phyloP scores from a whole-genome alignment of 2,329 filamentous ascomycete species.

The Cercospora sp. region DNA sequence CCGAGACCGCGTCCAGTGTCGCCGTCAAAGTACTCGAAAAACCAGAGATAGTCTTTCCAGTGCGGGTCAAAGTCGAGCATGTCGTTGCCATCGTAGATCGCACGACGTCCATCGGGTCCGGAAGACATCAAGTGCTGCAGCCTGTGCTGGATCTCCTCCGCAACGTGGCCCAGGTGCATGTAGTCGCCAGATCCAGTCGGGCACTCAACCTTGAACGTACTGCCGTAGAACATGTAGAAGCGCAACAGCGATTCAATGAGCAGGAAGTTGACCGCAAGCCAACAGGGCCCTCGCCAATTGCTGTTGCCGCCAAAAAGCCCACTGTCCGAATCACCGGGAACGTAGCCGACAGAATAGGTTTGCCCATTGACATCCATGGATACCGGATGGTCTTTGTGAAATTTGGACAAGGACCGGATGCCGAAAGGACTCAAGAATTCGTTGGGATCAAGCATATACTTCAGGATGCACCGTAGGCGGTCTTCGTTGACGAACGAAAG shows the following conservation, averaged over 20 bases:
- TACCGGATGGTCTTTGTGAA: conserved; percentile 84
- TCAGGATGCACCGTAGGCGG: conserved; percentile 82
- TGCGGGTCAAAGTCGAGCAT: conserved; percentile 85
- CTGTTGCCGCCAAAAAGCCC: conserved; percentile 95
- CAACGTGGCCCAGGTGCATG: conserved; percentile 93
- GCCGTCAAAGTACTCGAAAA: conserved; percentile 96
- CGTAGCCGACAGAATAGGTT: conserved; percentile 80
- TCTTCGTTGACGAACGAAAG: conserved; percentile 91
- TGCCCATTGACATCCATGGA: conserved; percentile 96
- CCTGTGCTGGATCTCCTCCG: conserved; percentile 92
- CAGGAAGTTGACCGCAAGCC: conserved; percentile 94
- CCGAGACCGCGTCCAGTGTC: conserved; percentile 86
- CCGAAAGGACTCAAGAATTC: conserved; percentile 91
- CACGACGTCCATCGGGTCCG: conserved; percentile 79
- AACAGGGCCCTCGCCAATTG: conserved; percentile 94
- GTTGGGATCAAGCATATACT: conserved; percentile 88
- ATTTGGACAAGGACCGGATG: conserved; percentile 88
- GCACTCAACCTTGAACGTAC: conserved; percentile 84
- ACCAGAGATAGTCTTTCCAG: conserved; percentile 94
- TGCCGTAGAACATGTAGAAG: conserved; percentile 95
- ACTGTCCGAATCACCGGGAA: conserved; percentile 94
- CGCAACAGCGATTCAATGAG: conserved; percentile 91
- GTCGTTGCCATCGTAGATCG: conserved; percentile 82
- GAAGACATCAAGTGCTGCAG: conserved; percentile 88
- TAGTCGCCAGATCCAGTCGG: conserved; percentile 89